Evolutionary conservation across 2,329 filamentous ascomycete species (phyloP).

Genomic region (Chalaropsis thielavioides): DNA sequence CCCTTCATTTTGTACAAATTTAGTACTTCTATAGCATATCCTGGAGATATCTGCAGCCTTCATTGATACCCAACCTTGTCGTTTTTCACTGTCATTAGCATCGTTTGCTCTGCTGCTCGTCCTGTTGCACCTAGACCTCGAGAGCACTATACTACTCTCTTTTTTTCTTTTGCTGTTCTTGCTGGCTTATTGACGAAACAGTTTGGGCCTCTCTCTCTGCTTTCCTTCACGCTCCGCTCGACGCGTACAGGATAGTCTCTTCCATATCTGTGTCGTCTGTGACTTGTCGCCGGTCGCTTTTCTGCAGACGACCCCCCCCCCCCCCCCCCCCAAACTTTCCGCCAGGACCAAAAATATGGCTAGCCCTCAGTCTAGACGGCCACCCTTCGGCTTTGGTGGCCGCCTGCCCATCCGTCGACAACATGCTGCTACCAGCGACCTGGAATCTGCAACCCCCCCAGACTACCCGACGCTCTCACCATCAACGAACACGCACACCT

Average conservation of each 20-base stretch:
- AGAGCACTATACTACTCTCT: background rate
- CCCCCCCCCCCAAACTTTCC: constrained; percentile 10
- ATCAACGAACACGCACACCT: background rate
- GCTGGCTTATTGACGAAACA: background rate
- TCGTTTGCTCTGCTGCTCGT: background rate
- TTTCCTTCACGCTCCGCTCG: background rate
- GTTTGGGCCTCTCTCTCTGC: background rate
- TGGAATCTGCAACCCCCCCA: constrained; percentile 6
- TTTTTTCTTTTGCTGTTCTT: background rate
- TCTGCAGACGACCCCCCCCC: constrained; percentile 9
- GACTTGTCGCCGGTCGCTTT: constrained; percentile 10
- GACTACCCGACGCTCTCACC: background rate
- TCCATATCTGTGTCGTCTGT: background rate
- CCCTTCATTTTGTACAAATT: background rate
- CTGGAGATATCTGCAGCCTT: background rate
- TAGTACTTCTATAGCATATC: constrained; percentile 1
- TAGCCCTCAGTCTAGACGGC: constrained; percentile 6
- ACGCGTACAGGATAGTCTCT: background rate
- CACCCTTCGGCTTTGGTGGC: background rate
- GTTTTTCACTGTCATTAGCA: background rate
- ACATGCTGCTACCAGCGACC: background rate
- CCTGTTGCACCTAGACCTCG: background rate
- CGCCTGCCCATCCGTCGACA: constrained; percentile 2
- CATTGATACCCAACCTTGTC: constrained; percentile 6
- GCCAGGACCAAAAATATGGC: background rate